Evolutionary conservation across 1,284 basidiomycete genomes (phyloP).

Genomic region (Rhodotorula sp.): DNA sequence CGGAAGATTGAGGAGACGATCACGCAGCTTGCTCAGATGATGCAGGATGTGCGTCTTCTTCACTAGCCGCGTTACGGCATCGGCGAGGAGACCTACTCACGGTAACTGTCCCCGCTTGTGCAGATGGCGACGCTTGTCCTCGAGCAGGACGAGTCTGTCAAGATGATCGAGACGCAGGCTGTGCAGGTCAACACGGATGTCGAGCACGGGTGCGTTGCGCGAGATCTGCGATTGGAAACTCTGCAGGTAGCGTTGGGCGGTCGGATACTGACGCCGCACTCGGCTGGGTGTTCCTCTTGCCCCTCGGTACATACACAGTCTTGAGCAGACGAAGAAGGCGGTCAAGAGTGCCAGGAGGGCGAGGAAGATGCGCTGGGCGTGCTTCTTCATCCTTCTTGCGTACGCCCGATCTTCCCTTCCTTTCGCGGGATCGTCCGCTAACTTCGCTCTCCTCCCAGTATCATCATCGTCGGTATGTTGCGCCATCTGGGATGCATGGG

Average conservation of each 20-base stretch:
- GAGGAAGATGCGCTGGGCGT: conserved; percentile 60
- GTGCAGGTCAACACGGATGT: conserved; percentile 65
- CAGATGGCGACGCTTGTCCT: conserved; percentile 75
- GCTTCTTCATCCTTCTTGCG: conserved; percentile 33
- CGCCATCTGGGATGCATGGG: too few relatives aligned
- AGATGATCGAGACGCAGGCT: conserved; percentile 64
- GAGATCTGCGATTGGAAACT: too few relatives aligned
- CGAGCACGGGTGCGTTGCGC: conserved; percentile 56
- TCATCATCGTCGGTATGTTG: conserved; percentile 2
- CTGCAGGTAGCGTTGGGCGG: too few relatives aligned
- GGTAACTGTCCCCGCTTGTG: conserved; percentile 51
- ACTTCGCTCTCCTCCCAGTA: rapidly evolving
- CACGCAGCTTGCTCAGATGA: conserved; percentile 75
- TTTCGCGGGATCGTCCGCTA: too few relatives aligned
- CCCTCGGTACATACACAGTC: conserved; percentile 45
- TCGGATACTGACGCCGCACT: too few relatives aligned
- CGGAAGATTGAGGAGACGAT: conserved; percentile 81
- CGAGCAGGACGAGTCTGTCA: conserved; percentile 74
- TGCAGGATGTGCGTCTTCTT: conserved; percentile 54
- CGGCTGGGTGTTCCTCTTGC: too few relatives aligned
- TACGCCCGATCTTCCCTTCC: not conserved
- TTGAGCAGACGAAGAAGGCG: conserved; percentile 67
- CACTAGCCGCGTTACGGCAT: too few relatives aligned
- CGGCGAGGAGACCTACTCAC: too few relatives aligned
- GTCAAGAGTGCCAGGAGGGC: conserved; percentile 72